Evolutionary conservation across 139 green algal species (phyloP).

Genomic region (Auxenochlorella protothecoides): DNA sequence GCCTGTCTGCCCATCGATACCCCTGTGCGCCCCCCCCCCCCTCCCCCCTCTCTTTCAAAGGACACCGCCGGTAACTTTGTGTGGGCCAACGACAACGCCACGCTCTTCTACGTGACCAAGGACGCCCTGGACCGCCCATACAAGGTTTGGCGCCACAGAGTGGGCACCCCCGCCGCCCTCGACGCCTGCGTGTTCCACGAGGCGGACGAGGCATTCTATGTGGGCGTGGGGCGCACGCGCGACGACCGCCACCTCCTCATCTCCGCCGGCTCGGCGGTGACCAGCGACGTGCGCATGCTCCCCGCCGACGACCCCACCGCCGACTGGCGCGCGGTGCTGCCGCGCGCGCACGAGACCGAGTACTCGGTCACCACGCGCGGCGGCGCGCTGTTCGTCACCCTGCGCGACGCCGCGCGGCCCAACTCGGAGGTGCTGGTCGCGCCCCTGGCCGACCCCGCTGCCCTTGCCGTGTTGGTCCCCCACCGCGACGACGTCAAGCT

Average conservation of each 20-base stretch:
- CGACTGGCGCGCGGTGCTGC: constrained; percentile 45
- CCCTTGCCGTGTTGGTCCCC: constrained; percentile 49
- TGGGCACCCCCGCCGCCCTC: constrained; percentile 33
- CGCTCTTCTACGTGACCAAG: constrained; percentile 70
- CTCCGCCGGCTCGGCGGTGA: constrained; percentile 55
- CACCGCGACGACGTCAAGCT: constrained; percentile 74
- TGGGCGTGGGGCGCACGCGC: constrained; percentile 43
- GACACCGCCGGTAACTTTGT: constrained; percentile 39
- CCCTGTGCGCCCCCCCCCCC: too few relatives aligned
- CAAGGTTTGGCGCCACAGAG: constrained; percentile 44
- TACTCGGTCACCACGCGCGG: constrained; percentile 50
- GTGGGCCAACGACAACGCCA: constrained; percentile 45
- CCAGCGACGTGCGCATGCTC: constrained; percentile 56
- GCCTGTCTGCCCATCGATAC: too few relatives aligned
- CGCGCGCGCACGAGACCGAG: constrained; percentile 49
- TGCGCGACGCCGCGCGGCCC: constrained; percentile 41
- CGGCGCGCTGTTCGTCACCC: constrained; percentile 45
- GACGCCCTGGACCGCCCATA: constrained; percentile 48
- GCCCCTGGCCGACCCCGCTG: constrained; percentile 24
- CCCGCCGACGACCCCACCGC: constrained; percentile 39
- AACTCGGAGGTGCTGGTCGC: constrained; percentile 75
- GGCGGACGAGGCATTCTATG: constrained; percentile 61
- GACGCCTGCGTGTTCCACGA: constrained; percentile 72
- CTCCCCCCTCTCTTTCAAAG: too few relatives aligned
- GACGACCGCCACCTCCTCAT: constrained; percentile 60